Conservation (phyloP, 2,329 filamentous ascomycete species). For the Truncatella angustata region DNA sequence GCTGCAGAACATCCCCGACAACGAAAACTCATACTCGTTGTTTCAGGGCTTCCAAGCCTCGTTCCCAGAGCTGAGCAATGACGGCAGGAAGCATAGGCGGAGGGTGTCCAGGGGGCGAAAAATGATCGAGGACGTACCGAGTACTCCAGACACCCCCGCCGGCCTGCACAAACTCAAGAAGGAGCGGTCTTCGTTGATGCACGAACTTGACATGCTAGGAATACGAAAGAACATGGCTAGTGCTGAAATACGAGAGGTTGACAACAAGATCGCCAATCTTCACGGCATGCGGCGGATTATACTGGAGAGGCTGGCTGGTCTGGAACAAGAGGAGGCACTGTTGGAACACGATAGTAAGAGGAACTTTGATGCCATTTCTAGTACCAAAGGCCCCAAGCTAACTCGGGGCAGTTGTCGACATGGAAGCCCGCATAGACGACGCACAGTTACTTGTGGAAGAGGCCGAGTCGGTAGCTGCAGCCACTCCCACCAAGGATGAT, state of each 20-base stretch:
- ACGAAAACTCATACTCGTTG: conserved; percentile 82
- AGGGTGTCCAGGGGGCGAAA: conserved; percentile 74
- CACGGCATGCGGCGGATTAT: conserved; percentile 92
- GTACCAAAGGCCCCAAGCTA: conserved; percentile 26
- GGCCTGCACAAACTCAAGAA: conserved; percentile 72
- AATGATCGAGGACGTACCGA: conserved; percentile 64
- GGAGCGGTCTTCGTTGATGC: conserved; percentile 76
- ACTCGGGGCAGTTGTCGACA: conserved; percentile 52
- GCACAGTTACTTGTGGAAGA: conserved; percentile 59
- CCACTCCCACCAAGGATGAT: conserved; percentile 41
- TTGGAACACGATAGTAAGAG: conserved; percentile 82
- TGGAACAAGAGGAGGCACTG: conserved; percentile 88
- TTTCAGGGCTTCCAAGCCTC: conserved; percentile 96
- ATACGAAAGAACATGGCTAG: conserved; percentile 97
- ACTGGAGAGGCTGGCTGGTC: conserved; percentile 75
- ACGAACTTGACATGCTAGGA: conserved; percentile 85
- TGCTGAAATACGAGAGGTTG: conserved; percentile 92
- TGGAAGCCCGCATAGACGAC: conserved; percentile 61
- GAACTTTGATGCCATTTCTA: neutral
- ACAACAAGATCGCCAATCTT: conserved; percentile 93
- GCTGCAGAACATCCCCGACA: conserved; percentile 82
- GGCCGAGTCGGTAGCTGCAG: conserved; percentile 53
- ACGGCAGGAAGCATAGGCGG: conserved; percentile 68
- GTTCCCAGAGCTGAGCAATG: conserved; percentile 69
- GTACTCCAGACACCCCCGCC: conserved; percentile 56